Evolutionary conservation across 2,329 filamentous ascomycete species (phyloP).

Genomic region (Talaromyces sp.): DNA sequence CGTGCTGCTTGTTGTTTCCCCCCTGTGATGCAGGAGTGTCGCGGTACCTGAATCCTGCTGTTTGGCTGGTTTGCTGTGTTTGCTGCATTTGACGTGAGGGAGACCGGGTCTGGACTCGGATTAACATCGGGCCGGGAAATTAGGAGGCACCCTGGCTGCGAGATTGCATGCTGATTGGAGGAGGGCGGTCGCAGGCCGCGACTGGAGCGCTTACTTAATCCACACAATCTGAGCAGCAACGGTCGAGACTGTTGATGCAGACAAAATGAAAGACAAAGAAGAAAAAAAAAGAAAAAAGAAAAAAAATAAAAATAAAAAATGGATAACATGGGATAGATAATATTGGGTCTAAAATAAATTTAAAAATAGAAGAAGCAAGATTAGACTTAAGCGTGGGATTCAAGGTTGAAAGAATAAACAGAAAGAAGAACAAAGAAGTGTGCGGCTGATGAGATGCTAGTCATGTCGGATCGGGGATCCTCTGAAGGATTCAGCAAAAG

Average conservation of each 20-base stretch:
- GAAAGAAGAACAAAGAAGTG: too few relatives aligned
- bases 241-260: not conserved
- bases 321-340: too few relatives aligned
- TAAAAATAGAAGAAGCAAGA: too few relatives aligned
- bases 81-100: not conserved
- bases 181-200: too few relatives aligned
- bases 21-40: not conserved
- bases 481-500: not conserved
- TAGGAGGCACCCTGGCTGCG: not conserved
- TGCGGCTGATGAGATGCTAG: too few relatives aligned
- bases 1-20: not conserved
- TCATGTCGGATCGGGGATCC: too few relatives aligned
- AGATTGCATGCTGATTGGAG: not conserved
- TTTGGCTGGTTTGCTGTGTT: not conserved
- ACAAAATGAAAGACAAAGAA: not conserved
- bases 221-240: too few relatives aligned
- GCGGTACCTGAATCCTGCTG: not conserved
- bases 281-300: not conserved
- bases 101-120: slow-evolving; percentile 19
- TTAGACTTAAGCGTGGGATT: too few relatives aligned
- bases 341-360: too few relatives aligned
- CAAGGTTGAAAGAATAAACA: too few relatives aligned
- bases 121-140: slow-evolving; percentile 19
- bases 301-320: too few relatives aligned
- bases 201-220: too few relatives aligned